phyloP scores from a whole-genome alignment of 2,329 filamentous ascomycete genomes.

The Neodidymelliopsis sp. region DNA sequence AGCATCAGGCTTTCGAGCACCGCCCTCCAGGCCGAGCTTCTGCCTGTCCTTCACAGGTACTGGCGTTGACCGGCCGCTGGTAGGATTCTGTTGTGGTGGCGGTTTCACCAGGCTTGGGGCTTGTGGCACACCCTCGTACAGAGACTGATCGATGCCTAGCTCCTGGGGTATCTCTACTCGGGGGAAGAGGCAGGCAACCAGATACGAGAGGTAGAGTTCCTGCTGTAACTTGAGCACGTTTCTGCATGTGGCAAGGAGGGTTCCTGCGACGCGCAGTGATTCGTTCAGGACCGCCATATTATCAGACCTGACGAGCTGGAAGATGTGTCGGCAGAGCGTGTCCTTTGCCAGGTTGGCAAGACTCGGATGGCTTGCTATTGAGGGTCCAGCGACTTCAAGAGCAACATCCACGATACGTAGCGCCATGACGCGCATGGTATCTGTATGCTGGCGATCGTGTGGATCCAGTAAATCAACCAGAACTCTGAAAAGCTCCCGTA shows the following conservation, averaged over 20 bases:
- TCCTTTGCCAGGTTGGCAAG: constrained; percentile 89
- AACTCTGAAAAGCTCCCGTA: constrained; percentile 91
- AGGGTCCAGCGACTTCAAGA: constrained; percentile 92
- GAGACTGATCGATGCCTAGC: constrained; percentile 83
- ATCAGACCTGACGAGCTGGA: constrained; percentile 94
- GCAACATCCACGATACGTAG: constrained; percentile 96
- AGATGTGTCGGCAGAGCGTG: constrained; percentile 89
- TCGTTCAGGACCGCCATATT: constrained; percentile 95
- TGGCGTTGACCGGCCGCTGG: constrained; percentile 86
- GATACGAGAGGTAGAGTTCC: constrained; percentile 91
- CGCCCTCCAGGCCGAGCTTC: constrained; percentile 90
- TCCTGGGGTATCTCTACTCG: constrained; percentile 94
- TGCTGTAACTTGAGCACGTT: constrained; percentile 93
- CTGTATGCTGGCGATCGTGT: constrained; percentile 89
- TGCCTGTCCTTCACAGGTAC: constrained; percentile 92
- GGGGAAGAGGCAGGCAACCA: constrained; percentile 92
- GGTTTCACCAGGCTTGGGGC: constrained; percentile 87
- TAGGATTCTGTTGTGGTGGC: constrained; percentile 67
- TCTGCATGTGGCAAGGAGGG: constrained; percentile 87
- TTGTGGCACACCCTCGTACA: constrained; percentile 94
- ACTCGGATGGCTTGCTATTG: constrained; percentile 90
- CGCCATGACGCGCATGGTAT: constrained; percentile 97
- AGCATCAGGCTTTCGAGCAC: constrained; percentile 89
- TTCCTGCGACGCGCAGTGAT: constrained; percentile 89
- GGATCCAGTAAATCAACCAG: constrained; percentile 93